A percentile compares a stretch with the other conserved stretches of the same genome.
Conservation (phyloP, 1,284 basidiomycete genomes). For the Cryptococcus sp. region DNA sequence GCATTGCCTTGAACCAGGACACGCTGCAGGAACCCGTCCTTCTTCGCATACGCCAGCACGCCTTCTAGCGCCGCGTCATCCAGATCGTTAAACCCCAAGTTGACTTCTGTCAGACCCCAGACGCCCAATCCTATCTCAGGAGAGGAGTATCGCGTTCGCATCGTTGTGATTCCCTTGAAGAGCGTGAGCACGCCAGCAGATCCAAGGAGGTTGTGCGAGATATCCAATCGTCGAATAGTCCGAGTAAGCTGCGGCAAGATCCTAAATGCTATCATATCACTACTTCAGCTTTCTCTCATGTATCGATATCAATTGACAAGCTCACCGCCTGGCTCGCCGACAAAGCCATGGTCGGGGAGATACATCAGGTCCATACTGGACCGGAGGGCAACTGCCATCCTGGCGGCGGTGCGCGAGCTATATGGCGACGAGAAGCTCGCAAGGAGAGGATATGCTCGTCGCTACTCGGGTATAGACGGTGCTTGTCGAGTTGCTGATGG, state of each 20-base stretch:
- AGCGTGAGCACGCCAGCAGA: conserved; percentile 36
- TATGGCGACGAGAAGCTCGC: neutral
- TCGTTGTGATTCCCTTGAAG: conserved; percentile 33
- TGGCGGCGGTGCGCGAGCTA: neutral
- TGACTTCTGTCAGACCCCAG: conserved; percentile 46
- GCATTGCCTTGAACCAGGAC: conserved; percentile 40
- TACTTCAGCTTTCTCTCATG: neutral
- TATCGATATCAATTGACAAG: neutral
- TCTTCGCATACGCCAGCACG: conserved; percentile 37
- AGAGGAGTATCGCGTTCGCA: conserved; percentile 28
- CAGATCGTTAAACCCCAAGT: conserved; percentile 35
- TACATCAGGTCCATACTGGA: conserved; percentile 42
- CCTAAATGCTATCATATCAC: conserved; percentile 31
- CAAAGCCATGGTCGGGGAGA: conserved; percentile 42
- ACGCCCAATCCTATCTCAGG: conserved; percentile 15
- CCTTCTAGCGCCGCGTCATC: conserved; percentile 32
- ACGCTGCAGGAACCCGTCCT: conserved; percentile 34
- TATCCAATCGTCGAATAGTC: conserved; percentile 40
- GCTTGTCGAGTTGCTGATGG: too few species aligned
- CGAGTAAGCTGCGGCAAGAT: conserved; percentile 37
- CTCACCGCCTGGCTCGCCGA: conserved; percentile 48
- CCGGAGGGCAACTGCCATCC: conserved; percentile 38
- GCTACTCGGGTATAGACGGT: too few species aligned
- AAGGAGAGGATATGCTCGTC: neutral
- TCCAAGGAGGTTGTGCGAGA: conserved; percentile 45